Evolutionary conservation across 371 early-diverging fungal species (phyloP).

Genomic region (Actinomortierella wolfii): DNA sequence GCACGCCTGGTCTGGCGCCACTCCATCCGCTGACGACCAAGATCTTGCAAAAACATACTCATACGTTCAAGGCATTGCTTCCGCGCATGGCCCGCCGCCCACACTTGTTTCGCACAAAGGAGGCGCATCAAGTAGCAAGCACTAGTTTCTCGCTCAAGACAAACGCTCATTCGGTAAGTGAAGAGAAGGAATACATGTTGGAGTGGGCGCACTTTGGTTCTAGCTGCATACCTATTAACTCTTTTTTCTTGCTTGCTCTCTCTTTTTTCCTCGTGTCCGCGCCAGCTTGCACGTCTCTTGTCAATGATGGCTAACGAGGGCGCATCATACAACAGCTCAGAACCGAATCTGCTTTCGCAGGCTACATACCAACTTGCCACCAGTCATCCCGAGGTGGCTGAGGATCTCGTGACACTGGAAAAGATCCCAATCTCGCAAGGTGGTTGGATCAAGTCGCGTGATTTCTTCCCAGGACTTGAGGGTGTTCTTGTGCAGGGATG

Average conservation of each 20-base stretch:
- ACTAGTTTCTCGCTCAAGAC: slow-evolving; percentile 57
- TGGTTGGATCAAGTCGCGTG: slow-evolving; percentile 44
- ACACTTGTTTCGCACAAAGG: slow-evolving; percentile 20
- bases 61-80: slow-evolving; percentile 11
- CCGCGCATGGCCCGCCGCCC: slow-evolving; percentile 28
- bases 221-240: slow-evolving; percentile 1
- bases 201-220: neutral
- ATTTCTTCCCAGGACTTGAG: slow-evolving; percentile 40
- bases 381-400: slow-evolving; percentile 4
- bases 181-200: neutral
- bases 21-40: slow-evolving; percentile 16
- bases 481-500: slow-evolving; percentile 54
- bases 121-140: slow-evolving; percentile 37
- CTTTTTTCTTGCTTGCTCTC: slow-evolving; percentile 5
- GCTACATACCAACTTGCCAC: slow-evolving; percentile 41
- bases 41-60: slow-evolving; percentile 1
- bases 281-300: slow-evolving; percentile 65
- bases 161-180: slow-evolving; percentile 62
- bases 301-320: slow-evolving; percentile 75
- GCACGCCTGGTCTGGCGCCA: slow-evolving; percentile 15
- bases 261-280: neutral
- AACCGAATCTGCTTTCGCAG: slow-evolving; percentile 48
- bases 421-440: slow-evolving; percentile 18
- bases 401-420: slow-evolving; percentile 14
- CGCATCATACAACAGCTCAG: slow-evolving; percentile 48